These are phyloP conservation scores for Apocynum venetum DNA, from an alignment of 257 asterid species.

Conservation along the genomic window DNA sequence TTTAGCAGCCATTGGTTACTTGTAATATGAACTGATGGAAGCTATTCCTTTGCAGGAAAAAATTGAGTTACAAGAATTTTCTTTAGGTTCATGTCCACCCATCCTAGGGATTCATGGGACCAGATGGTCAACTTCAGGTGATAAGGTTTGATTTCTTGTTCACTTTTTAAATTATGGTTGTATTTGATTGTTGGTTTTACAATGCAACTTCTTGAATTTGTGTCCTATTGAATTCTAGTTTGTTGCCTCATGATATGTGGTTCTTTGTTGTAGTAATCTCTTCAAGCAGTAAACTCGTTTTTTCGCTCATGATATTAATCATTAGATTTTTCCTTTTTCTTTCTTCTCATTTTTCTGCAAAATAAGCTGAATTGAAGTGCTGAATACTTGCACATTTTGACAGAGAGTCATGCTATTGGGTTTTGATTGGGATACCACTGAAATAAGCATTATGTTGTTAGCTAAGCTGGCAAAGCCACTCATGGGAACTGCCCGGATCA, in stretches of 20 bases:
- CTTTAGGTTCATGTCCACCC: slow-evolving; percentile 89
- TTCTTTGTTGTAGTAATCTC: background rate
- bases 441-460: slow-evolving; percentile 65
- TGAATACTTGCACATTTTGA: slow-evolving; percentile 26
- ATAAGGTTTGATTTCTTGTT: slow-evolving; percentile 64
- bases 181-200: background rate
- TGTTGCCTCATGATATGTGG: background rate
- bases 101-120: slow-evolving; percentile 77
- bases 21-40: slow-evolving; percentile 11
- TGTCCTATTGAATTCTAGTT: background rate
- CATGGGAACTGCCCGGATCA: slow-evolving; percentile 91
- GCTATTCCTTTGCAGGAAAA: slow-evolving; percentile 57
- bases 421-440: slow-evolving; percentile 90
- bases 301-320: background rate
- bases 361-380: slow-evolving; percentile 3
- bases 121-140: slow-evolving; percentile 80
- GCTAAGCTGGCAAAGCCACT: slow-evolving; percentile 90
- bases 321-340: background rate
- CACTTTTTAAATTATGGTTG: background rate
- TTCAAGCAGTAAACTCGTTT: background rate
- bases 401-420: slow-evolving; percentile 74
- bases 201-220: background rate
- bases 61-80: slow-evolving; percentile 79
- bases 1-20: slow-evolving; percentile 7
- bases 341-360: background rate